These are phyloP conservation scores for Trichoderma polysporum DNA, from an alignment of 2,329 filamentous ascomycete genomes.

Conservation along the genomic window DNA sequence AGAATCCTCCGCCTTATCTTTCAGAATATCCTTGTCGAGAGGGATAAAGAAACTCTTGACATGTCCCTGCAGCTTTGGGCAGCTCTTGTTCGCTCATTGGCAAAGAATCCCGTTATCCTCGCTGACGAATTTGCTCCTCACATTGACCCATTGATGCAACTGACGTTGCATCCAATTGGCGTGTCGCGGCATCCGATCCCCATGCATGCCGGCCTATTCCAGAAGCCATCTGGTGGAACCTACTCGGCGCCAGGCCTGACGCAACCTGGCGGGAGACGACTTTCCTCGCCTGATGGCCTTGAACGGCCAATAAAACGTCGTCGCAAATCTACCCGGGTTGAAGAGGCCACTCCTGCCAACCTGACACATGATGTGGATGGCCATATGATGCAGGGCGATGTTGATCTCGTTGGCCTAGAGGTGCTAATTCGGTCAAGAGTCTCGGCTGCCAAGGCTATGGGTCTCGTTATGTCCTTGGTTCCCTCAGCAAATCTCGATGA, in stretches of 20 bases:
- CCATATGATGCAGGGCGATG: slow-evolving; percentile 95
- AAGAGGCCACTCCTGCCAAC: slow-evolving; percentile 62
- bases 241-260: slow-evolving; percentile 59
- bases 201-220: slow-evolving; percentile 86
- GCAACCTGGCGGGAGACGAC: slow-evolving; percentile 45
- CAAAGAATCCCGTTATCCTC: slow-evolving; percentile 62
- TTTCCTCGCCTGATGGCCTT: slow-evolving; percentile 52
- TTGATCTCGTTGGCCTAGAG: slow-evolving; percentile 90
- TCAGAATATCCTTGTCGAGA: slow-evolving; percentile 92
- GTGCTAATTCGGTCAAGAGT: slow-evolving; percentile 85
- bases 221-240: slow-evolving; percentile 86
- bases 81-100: slow-evolving; percentile 69
- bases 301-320: slow-evolving; percentile 72
- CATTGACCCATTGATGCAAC: slow-evolving; percentile 75
- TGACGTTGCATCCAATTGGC: slow-evolving; percentile 88
- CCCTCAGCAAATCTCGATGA: slow-evolving; percentile 61
- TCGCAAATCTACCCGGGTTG: slow-evolving; percentile 79
- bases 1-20: slow-evolving; percentile 86
- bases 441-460: slow-evolving; percentile 83
- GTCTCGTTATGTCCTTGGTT: slow-evolving; percentile 75
- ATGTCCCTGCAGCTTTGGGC: slow-evolving; percentile 87
- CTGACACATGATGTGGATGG: slow-evolving; percentile 94
- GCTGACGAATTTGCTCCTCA: slow-evolving; percentile 72
- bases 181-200: slow-evolving; percentile 87
- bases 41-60: slow-evolving; percentile 77